Evolutionary conservation across 305 asterid species (phyloP), one percentile per base, ranked within the genome.

Genomic region (Plantago coronopus): DNA sequence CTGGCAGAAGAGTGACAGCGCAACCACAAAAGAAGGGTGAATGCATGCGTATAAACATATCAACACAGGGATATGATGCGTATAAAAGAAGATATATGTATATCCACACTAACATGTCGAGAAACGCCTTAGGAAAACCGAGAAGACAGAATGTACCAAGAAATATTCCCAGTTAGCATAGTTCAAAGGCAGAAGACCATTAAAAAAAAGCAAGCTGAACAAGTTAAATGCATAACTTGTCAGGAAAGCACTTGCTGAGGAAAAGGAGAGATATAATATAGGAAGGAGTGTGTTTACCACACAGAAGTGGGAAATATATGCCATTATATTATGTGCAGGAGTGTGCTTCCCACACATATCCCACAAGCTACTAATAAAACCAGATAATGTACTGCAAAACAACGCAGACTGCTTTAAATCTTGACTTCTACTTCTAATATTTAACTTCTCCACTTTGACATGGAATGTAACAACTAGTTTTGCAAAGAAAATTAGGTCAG

Each of bases 271-370:
- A 73, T 71, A 61, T 51, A 65, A 65, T 72, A 79, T 69, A 62
- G 34, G 37, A 62, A 68, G 76, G 79, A 81, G 81, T 81, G 86
- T 84, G 84, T 68, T 67, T 63, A 74, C 80, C 81, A 75, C 76
- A 65, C 72, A 25, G 31, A 62, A 59, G 65, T 61, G 60, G 64
- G 25, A 21, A 25, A 45, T 53, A 44, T 29, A n/a, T 51, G 27
- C 3, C 13, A 47, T 50, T 74, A 61, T 18, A 48, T 17, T 45
- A 68, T 58, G 29, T 0, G 14, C 58, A 62, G 61, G 17, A 77
- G 77, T 54, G 82, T 71, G 79, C 53, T 18, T 27, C 68, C 75
- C 79, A 77, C 79, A 73, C 76, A 60, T 51, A 8, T 12, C 54
- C 66, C 61, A 64, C 56, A 63, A 64, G 57, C 48, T 20, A 29